A percentile compares a stretch with the other conserved stretches of the same genome.
These are phyloP conservation scores for Actinomucor elegans DNA, from an alignment of 371 early-diverging fungal species.

Conservation along the genomic window DNA sequence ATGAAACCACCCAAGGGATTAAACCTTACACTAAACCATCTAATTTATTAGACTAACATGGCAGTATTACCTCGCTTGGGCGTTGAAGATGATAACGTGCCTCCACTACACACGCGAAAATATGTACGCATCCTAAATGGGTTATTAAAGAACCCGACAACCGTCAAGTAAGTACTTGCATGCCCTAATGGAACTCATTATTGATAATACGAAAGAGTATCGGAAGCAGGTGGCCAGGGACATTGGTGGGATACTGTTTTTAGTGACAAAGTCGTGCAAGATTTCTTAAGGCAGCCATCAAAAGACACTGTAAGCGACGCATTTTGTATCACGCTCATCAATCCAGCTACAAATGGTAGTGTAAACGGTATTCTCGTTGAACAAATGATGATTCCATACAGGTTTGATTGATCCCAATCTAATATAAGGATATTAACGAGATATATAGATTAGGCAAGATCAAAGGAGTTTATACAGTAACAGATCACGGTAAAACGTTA, in stretches of 20 bases:
- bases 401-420: no score
- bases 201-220: slow-evolving; percentile 35
- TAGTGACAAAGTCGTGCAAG: slow-evolving; percentile 43
- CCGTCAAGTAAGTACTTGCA: slow-evolving; percentile 26
- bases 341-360: slow-evolving; percentile 65
- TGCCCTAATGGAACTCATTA: neutral
- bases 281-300: slow-evolving; percentile 35
- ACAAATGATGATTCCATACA: slow-evolving; percentile 61
- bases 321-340: slow-evolving; percentile 61
- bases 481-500: neutral
- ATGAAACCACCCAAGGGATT: neutral
- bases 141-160: slow-evolving; percentile 38
- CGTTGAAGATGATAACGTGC: slow-evolving; percentile 69
- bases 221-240: slow-evolving; percentile 55
- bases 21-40: neutral
- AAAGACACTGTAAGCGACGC: slow-evolving; percentile 15
- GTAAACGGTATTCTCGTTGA: slow-evolving; percentile 63
- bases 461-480: slow-evolving; percentile 1
- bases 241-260: slow-evolving; percentile 70
- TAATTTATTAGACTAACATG: slow-evolving; percentile 48
- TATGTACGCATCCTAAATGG: slow-evolving; percentile 64
- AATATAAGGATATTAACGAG: neutral
- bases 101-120: slow-evolving; percentile 66
- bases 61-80: slow-evolving; percentile 63
- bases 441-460: slow-evolving; percentile 12